These are phyloP conservation scores for Aureobasidium namibiae DNA, from an alignment of 2,329 filamentous ascomycete genomes.

Conservation along the genomic window DNA sequence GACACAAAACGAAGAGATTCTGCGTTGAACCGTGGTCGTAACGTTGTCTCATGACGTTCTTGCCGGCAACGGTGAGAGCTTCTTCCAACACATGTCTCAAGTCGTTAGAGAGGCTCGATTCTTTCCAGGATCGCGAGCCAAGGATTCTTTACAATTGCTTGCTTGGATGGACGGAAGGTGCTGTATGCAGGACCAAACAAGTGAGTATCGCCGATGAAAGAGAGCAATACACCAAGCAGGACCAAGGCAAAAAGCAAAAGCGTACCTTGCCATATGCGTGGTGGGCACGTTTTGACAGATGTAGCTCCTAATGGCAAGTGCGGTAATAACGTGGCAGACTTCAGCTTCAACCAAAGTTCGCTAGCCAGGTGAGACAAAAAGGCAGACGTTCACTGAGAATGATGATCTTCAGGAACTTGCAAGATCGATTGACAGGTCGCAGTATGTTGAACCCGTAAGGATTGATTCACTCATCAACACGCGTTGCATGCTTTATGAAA, in stretches of 20 bases:
- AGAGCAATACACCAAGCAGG: background rate
- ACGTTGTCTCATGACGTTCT: slow-evolving; percentile 3
- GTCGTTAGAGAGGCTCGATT: background rate
- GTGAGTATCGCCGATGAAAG: background rate
- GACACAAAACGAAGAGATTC: background rate
- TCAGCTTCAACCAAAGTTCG: background rate
- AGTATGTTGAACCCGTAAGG: background rate
- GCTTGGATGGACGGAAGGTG: background rate
- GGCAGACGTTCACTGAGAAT: background rate
- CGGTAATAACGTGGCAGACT: background rate
- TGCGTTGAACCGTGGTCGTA: background rate
- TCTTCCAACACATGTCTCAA: background rate
- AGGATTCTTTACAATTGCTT: no score
- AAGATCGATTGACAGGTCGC: background rate
- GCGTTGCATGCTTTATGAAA: background rate
- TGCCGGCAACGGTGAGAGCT: background rate
- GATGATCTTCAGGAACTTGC: background rate
- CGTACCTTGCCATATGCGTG: background rate
- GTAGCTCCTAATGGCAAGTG: background rate
- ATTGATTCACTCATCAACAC: background rate
- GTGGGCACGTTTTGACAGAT: slow-evolving; percentile 7
- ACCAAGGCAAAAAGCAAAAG: background rate
- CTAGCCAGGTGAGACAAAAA: background rate
- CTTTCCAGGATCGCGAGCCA: background rate
- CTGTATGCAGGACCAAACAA: background rate